Conservation (phyloP, 1,284 basidiomycete species). For the Irpex sp. region DNA sequence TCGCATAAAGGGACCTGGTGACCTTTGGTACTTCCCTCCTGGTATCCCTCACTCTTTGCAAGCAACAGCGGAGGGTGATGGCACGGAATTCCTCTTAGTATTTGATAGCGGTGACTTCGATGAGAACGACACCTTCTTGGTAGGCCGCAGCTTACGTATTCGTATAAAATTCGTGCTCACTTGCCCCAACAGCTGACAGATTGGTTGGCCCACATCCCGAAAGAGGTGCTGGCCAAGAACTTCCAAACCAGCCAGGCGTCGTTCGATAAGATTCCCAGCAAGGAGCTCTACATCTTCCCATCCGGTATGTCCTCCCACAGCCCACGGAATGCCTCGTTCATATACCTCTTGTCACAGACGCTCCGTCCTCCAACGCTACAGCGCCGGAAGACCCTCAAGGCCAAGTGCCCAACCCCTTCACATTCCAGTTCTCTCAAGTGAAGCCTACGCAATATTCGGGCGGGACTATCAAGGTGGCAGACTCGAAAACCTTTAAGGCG, state of each 20-base stretch:
- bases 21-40: conserved; percentile 66
- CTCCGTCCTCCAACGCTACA: conserved; percentile 35
- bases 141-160: conserved; percentile 18
- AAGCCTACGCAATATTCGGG: conserved; percentile 49
- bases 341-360: conserved; percentile 12
- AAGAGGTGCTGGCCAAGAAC: conserved; percentile 67
- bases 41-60: conserved; percentile 58
- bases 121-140: conserved; percentile 68
- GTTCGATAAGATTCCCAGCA: conserved; percentile 53
- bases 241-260: conserved; percentile 53
- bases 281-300: conserved; percentile 70
- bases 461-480: conserved; percentile 61
- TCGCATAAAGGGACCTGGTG: conserved; percentile 28
- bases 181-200: conserved; percentile 45
- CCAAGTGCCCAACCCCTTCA: conserved; percentile 47
- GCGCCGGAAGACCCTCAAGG: conserved; percentile 48
- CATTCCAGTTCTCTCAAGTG: conserved; percentile 52
- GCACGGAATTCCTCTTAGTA: conserved; percentile 69
- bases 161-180: not conserved
- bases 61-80: conserved; percentile 53
- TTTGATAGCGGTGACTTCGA: conserved; percentile 65
- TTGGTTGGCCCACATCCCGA: conserved; percentile 62
- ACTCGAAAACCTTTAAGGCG: conserved; percentile 48
- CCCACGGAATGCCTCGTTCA: not conserved
- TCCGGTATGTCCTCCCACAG: conserved; percentile 24